Base-by-base conservation (phyloP, 2,329 filamentous ascomycete genomes). In the Zymoseptoria tritici region DNA sequence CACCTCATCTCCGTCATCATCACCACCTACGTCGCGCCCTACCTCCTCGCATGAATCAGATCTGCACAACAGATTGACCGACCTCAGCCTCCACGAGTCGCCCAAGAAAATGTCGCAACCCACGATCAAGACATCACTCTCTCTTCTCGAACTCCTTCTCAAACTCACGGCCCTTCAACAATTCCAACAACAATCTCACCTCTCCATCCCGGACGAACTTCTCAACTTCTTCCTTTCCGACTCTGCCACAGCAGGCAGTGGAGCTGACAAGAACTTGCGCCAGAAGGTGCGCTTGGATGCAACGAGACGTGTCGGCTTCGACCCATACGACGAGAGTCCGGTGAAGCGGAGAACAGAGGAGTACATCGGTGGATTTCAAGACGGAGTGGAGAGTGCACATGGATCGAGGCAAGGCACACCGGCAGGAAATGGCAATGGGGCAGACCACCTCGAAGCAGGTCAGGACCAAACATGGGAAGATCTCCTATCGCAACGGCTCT, bases 181-280 rank as follows among this genome's bases (percentile, higher is more conserved):
- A 77, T 96, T 94, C 73, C 89, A 96, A 71, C 92, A 97, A 78
- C 83, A 85, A 49, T 91, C 90, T 0, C 91, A 96, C 68, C 82
- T 96, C n/a, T 84, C 90, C 6, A 94, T 96, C 62, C 89, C 89
- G 1, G 92, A 97, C 71, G 90, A 96, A 67, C 84, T 96, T 2
- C 79, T 96, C 49, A 91, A 88, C 56, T 95, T 96, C 77, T 97
- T 96, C 76, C 79, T 97, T 8, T 82, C 84, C 62, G 86, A 89
- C 67, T 83, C 81, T 9, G 83, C 83, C 31, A 85, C 84, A 2
- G 87, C 85, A 0, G 86, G 86, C 26, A 83, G 85, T 1, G 85
- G 85, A 2, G 79, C 80, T 4, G 83, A 88, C 65, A 78, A 83
- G 4, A 79, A 85, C 31, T 77, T 85, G 57, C 82, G 86, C 6